Conservation (phyloP, 1,139 yeast genomes). For the Lodderomyces oxycetoniae region DNA sequence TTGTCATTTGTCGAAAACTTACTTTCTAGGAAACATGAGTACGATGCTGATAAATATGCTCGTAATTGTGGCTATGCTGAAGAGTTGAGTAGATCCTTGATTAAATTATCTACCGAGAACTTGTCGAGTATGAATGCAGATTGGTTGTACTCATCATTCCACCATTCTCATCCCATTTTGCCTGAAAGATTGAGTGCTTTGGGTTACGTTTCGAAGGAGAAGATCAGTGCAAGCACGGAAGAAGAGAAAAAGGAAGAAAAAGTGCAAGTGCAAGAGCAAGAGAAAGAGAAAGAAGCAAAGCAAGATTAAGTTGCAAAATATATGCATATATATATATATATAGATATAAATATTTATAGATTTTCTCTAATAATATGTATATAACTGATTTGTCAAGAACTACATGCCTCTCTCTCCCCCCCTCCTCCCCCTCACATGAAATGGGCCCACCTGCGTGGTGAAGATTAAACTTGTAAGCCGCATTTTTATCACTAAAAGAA, state of each 20-base stretch:
- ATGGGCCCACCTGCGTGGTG: too few relatives aligned
- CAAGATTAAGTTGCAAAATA: slow-evolving; percentile 12
- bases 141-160: slow-evolving; percentile 82
- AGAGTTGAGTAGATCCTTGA: slow-evolving; percentile 67
- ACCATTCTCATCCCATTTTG: slow-evolving; percentile 84
- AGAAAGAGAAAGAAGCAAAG: slow-evolving; percentile 44
- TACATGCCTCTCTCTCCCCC: too few relatives aligned
- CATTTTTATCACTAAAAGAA: too few relatives aligned
- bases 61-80: slow-evolving; percentile 64
- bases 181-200: slow-evolving; percentile 82
- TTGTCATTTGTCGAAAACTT: slow-evolving; percentile 64
- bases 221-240: slow-evolving; percentile 20
- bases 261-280: slow-evolving; percentile 37
- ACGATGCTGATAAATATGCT: slow-evolving; percentile 89
- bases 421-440: too few relatives aligned
- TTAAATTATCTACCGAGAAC: slow-evolving; percentile 73
- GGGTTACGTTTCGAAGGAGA: slow-evolving; percentile 45
- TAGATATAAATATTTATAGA: too few relatives aligned
- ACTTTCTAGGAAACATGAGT: slow-evolving; percentile 80
- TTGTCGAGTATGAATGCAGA: slow-evolving; percentile 83
- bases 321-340: background rate
- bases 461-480: too few relatives aligned
- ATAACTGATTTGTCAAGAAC: too few relatives aligned
- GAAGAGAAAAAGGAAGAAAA: slow-evolving; percentile 48
- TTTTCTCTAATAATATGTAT: too few relatives aligned